A percentile compares a stretch with the other conserved stretches of the same genome.
Conservation (phyloP, 805 yeast genomes). For the Wickerhamomyces subpelliculosus region DNA sequence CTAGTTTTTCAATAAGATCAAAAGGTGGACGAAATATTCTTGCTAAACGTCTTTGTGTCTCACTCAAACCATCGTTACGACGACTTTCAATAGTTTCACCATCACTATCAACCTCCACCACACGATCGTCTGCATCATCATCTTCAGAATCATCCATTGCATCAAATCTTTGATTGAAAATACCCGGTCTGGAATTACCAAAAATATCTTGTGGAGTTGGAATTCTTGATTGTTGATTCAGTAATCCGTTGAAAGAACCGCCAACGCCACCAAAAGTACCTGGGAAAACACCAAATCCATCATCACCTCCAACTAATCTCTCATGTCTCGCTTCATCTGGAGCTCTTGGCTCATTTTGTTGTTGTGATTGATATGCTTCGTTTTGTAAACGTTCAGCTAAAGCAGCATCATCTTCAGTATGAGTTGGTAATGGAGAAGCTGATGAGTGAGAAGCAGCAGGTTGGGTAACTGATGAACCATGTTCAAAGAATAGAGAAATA, state of each 20-base stretch:
- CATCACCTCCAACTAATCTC: slow-evolving; percentile 52
- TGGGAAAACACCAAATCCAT: slow-evolving; percentile 24
- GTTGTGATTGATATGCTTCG: slow-evolving; percentile 45
- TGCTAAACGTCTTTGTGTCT: slow-evolving; percentile 65
- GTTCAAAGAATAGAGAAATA: slow-evolving; percentile 74
- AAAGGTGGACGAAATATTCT: slow-evolving; percentile 88
- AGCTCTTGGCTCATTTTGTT: slow-evolving; percentile 50
- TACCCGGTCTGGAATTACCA: slow-evolving; percentile 26
- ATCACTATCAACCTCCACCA: slow-evolving; percentile 29
- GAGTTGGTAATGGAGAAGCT: slow-evolving; percentile 2
- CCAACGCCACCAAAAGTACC: slow-evolving; percentile 32
- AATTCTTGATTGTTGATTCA: slow-evolving; percentile 9
- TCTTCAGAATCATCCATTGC: no score
- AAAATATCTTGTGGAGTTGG: slow-evolving; percentile 21
- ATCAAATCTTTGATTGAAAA: slow-evolving; percentile 29
- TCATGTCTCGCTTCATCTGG: slow-evolving; percentile 77
- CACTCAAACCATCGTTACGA: slow-evolving; percentile 15
- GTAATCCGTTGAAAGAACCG: slow-evolving; percentile 16
- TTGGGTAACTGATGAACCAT: slow-evolving; percentile 31
- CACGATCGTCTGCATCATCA: slow-evolving; percentile 31
- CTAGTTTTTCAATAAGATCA: slow-evolving; percentile 66
- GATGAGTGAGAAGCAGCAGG: slow-evolving; percentile 1
- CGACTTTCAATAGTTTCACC: slow-evolving; percentile 16
- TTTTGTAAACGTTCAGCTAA: slow-evolving; percentile 57
- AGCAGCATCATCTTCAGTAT: slow-evolving; percentile 38